phyloP scores from a whole-genome alignment of 2,329 filamentous ascomycete genomes.

The Aurifilum marmelostoma region DNA sequence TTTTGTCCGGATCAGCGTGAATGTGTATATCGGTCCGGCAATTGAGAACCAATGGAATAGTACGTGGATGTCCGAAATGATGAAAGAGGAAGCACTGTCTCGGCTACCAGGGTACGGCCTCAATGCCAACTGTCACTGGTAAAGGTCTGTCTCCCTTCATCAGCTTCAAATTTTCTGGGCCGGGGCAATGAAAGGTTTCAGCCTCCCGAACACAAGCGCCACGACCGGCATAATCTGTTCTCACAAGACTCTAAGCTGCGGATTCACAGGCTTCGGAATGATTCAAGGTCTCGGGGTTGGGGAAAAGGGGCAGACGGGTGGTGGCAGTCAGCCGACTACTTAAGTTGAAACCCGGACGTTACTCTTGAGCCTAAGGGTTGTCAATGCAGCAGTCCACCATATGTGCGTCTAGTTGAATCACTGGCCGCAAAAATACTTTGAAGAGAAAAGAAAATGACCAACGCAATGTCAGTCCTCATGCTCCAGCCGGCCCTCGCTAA shows the following conservation, averaged over 20 bases:
- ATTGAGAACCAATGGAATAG: neutral
- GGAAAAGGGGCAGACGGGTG: neutral
- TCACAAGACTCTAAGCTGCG: too few relatives aligned
- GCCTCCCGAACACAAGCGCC: slow-evolving; percentile 1
- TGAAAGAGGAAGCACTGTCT: neutral
- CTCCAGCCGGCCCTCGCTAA: slow-evolving; percentile 12
- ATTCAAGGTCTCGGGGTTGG: neutral
- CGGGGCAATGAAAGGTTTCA: neutral
- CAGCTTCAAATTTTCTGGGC: neutral
- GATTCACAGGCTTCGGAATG: neutral
- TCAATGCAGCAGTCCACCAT: neutral
- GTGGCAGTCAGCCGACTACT: neutral
- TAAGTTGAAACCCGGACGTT: neutral
- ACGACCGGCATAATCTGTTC: neutral
- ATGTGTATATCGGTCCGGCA: neutral
- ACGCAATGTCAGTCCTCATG: slow-evolving; percentile 1
- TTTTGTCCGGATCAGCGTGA: neutral
- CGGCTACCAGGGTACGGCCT: neutral
- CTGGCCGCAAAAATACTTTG: neutral
- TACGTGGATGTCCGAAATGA: neutral
- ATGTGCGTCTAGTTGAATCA: too few relatives aligned
- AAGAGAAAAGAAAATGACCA: neutral
- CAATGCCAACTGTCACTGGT: neutral
- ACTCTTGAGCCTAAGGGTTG: neutral
- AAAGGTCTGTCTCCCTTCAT: neutral